Conservation (phyloP, 768 basidiomycete species). For the Mycena metata region DNA sequence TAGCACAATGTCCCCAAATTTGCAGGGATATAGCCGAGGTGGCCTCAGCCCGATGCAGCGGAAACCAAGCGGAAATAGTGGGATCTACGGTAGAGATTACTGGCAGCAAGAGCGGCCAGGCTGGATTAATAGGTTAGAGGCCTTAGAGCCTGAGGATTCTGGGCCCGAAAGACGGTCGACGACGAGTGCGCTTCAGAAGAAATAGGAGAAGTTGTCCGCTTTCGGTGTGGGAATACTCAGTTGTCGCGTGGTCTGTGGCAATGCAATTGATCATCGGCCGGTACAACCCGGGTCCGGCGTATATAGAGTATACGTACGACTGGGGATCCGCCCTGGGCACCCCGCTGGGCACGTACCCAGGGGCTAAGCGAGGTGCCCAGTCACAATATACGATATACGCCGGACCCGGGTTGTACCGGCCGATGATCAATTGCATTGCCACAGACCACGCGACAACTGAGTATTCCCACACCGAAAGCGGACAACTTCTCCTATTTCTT, state of each 20-base stretch:
- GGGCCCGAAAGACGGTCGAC: too few species aligned
- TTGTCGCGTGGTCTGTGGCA: constrained; percentile 10
- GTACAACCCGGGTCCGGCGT: neutral
- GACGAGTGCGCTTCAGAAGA: too few species aligned
- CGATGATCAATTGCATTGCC: constrained; percentile 15
- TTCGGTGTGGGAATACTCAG: neutral
- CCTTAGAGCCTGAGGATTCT: too few species aligned
- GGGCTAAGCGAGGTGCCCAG: constrained; percentile 27
- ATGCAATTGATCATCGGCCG: constrained; percentile 9
- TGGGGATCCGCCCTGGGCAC: constrained; percentile 9
- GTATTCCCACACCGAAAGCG: neutral
- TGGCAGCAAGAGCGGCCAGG: too few species aligned
- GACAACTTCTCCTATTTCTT: neutral
- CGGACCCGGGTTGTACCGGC: neutral
- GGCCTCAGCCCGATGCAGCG: too few species aligned
- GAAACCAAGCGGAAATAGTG: too few species aligned
- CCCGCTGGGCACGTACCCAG: constrained; percentile 26
- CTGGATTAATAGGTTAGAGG: too few species aligned
- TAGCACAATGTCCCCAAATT: too few species aligned
- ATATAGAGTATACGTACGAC: neutral
- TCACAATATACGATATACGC: constrained; percentile 25
- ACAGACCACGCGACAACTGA: too few species aligned
- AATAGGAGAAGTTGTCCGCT: neutral
- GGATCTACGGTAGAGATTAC: too few species aligned
- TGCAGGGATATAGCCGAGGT: too few species aligned